Evolutionary conservation across 179 eudicot species (phyloP).

Genomic region (Amaranthus tricolor): DNA sequence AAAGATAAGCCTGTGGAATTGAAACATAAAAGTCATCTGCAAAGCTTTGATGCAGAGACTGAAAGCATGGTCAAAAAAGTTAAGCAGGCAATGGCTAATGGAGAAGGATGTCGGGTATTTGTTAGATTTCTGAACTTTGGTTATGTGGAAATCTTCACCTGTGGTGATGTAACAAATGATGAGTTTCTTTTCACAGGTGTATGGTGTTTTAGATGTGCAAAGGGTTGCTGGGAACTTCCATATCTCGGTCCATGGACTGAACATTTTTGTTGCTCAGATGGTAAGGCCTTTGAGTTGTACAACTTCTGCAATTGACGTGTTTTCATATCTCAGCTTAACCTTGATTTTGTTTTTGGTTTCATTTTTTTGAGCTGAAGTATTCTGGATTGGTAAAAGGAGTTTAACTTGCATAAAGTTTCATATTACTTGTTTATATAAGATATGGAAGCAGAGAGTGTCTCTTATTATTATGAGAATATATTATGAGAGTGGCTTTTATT

Average conservation of each 20-base stretch:
- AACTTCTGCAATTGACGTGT: background rate
- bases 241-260: constrained; percentile 93
- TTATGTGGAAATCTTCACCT: background rate
- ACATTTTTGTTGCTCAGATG: constrained; percentile 94
- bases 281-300: constrained; percentile 39
- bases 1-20: constrained; percentile 53
- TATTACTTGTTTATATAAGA: background rate
- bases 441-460: background rate
- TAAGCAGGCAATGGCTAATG: constrained; percentile 69
- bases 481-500: too few relatives aligned
- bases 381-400: constrained; percentile 2
- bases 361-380: background rate
- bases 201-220: constrained; percentile 91
- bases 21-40: constrained; percentile 50
- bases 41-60: constrained; percentile 77
- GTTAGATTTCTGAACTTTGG: constrained; percentile 3
- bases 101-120: constrained; percentile 95
- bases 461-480: background rate
- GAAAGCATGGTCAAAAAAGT: constrained; percentile 75
- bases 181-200: constrained; percentile 53
- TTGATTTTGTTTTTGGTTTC: background rate
- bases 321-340: background rate
- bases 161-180: constrained; percentile 8
- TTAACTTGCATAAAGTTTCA: background rate
- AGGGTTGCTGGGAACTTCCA: constrained; percentile 99